These are phyloP conservation scores for Aspergillus baeticus DNA, from an alignment of 495 filamentous ascomycete genomes.

Conservation along the genomic window DNA sequence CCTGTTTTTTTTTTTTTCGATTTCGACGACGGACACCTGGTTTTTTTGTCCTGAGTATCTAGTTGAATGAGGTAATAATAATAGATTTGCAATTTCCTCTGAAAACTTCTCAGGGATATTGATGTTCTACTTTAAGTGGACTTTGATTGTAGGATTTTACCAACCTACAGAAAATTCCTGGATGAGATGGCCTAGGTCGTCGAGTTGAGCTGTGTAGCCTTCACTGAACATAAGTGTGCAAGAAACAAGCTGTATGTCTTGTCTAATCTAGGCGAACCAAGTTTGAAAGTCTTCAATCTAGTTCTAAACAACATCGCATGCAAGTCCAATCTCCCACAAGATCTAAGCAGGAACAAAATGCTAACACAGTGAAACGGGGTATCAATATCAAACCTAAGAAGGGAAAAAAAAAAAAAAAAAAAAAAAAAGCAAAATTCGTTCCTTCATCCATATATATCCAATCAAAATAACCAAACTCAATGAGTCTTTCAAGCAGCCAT, in stretches of 20 bases:
- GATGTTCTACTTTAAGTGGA: too few relatives aligned
- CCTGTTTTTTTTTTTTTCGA: background rate
- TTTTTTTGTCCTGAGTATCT: background rate
- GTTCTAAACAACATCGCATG: background rate
- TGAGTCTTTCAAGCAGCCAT: slow-evolving; percentile 12
- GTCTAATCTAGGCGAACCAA: background rate
- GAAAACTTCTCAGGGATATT: background rate
- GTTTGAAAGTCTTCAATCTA: background rate
- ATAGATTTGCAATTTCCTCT: slow-evolving; percentile 1
- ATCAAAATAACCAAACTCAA: background rate
- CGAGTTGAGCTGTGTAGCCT: too few relatives aligned
- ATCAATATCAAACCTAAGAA: too few relatives aligned
- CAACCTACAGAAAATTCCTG: too few relatives aligned
- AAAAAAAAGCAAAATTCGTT: background rate
- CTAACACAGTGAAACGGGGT: too few relatives aligned
- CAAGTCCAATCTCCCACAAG: background rate
- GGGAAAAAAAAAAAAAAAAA: too few relatives aligned
- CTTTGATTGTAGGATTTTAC: too few relatives aligned
- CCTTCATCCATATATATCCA: background rate
- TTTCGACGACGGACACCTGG: background rate
- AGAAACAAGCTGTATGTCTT: background rate
- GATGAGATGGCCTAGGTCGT: too few relatives aligned
- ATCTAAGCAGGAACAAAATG: too few relatives aligned
- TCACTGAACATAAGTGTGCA: too few relatives aligned
- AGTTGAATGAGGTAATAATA: slow-evolving; percentile 1